Percentiles rank a stretch among this genome's conserved stretches.
phyloP scores from a whole-genome alignment of 2,329 filamentous ascomycete genomes.

The Cercospora zeina region DNA sequence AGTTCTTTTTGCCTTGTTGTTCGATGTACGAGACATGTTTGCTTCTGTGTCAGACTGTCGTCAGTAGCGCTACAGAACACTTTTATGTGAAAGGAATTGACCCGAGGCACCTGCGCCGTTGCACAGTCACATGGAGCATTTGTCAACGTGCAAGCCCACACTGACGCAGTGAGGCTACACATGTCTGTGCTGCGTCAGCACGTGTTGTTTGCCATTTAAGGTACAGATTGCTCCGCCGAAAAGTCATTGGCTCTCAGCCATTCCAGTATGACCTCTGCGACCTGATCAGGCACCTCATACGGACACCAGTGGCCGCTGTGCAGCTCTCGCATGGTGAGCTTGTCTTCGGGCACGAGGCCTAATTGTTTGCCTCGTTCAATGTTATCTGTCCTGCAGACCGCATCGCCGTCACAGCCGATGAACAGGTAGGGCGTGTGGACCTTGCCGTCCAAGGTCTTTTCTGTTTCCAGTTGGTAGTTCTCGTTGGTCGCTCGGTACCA shows the following conservation, averaged over 20 bases:
- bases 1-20: not conserved
- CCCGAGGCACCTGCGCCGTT: not conserved
- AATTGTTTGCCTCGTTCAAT: slow-evolving; percentile 26
- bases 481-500: slow-evolving; percentile 41
- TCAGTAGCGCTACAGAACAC: not conserved
- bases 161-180: not conserved
- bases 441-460: slow-evolving; percentile 28
- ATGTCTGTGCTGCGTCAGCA: not conserved
- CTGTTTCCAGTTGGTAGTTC: slow-evolving; percentile 33
- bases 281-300: slow-evolving; percentile 34
- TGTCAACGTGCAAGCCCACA: slow-evolving; percentile 3
- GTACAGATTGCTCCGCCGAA: slow-evolving; percentile 15
- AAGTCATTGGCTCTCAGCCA: slow-evolving; percentile 27
- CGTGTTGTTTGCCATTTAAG: not conserved
- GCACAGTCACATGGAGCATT: slow-evolving; percentile 1
- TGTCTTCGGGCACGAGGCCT: slow-evolving; percentile 29
- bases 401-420: slow-evolving; percentile 37
- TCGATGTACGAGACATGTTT: slow-evolving; percentile 1
- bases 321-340: slow-evolving; percentile 25
- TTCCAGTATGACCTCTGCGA: slow-evolving; percentile 25
- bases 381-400: slow-evolving; percentile 30
- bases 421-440: slow-evolving; percentile 41
- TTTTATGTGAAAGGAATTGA: not conserved
- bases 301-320: slow-evolving; percentile 34
- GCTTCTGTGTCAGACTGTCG: not conserved